Evolutionary conservation across 169 alveolate genomes (phyloP).

Genomic region (Plasmodium adleri): DNA sequence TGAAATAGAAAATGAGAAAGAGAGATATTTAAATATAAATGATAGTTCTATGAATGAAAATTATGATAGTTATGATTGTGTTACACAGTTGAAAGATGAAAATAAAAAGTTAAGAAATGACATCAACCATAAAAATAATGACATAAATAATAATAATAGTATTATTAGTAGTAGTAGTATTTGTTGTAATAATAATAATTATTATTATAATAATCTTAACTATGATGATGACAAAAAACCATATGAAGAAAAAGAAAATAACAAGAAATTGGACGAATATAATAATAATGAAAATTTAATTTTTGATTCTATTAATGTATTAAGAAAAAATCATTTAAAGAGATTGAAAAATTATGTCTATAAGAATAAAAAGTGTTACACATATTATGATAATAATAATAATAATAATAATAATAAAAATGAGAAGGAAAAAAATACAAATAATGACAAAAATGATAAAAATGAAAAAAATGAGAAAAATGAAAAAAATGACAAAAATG

Average conservation of each 20-base stretch:
- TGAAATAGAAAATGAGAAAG: slow-evolving; percentile 7
- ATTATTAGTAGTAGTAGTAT: not conserved
- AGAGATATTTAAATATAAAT: not conserved
- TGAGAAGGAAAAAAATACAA: too few relatives aligned
- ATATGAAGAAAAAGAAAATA: not conserved
- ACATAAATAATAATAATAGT: not conserved
- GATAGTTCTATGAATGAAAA: not conserved
- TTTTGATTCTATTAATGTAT: not conserved
- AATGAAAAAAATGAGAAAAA: too few relatives aligned
- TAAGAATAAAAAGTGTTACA: too few relatives aligned
- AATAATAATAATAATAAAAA: too few relatives aligned
- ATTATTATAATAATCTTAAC: too few relatives aligned
- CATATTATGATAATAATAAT: too few relatives aligned
- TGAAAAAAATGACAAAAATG: too few relatives aligned
- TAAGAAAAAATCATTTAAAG: not conserved
- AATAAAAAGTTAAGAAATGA: too few relatives aligned
- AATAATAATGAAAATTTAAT: not conserved
- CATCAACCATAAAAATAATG: not conserved
- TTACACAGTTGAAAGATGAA: too few relatives aligned
- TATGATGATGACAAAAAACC: not conserved
- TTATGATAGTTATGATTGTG: not conserved
- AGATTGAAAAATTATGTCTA: not conserved
- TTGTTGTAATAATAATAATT: too few relatives aligned
- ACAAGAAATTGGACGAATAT: not conserved
- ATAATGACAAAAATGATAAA: not conserved